Evolutionary conservation across 2,329 filamentous ascomycete species (phyloP), one percentile per base, ranked within the genome.

Genomic region (Hypomyces perniciosus): DNA sequence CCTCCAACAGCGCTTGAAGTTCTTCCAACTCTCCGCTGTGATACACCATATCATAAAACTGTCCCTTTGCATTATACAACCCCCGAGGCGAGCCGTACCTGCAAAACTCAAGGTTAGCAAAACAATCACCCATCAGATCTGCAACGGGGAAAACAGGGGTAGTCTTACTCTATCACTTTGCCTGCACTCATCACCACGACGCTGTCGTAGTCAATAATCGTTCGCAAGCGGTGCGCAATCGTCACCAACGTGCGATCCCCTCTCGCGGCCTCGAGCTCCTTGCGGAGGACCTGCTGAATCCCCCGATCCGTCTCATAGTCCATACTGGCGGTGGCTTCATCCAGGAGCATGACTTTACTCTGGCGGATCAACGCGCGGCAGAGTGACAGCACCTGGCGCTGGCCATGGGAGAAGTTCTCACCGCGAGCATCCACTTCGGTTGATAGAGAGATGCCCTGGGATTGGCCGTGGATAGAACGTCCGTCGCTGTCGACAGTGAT

Each of bases 311-410:
- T 80, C 61, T 78, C 74, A 52, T 78, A 77, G 57, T 82, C 79
- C 69, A 82, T 79, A 56, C 76, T 80, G 27, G 78, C 78, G 2
- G 79, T 82, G 8, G 79, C 79, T 62, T 82, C 79, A 58, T 82
- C 79, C 8, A 80, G 68, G 2, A 82, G 63, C 69, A 82, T 74
- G 28, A 82, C 65, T 62, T 76, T 77, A 61, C 74, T 78, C 51
- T 74, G 70, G 29, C 79, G 73, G 48, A 80, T 75, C 31, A 81
- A 68, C 0, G 79, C 79, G 8, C 79, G 71, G 48, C 77, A 79
- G 2, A 82, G 68, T n/a, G 76, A 79, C 8, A 82, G 70, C 1
- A 82, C 76, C 56, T 82, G 78, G 0, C 78, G 72, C 64, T 82
- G 79, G 29, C 78, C 78, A 54, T 80, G 78, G 4, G 74, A 78